Conservation (phyloP, 129 eudicot species). For the Centaurea solstitialis region DNA sequence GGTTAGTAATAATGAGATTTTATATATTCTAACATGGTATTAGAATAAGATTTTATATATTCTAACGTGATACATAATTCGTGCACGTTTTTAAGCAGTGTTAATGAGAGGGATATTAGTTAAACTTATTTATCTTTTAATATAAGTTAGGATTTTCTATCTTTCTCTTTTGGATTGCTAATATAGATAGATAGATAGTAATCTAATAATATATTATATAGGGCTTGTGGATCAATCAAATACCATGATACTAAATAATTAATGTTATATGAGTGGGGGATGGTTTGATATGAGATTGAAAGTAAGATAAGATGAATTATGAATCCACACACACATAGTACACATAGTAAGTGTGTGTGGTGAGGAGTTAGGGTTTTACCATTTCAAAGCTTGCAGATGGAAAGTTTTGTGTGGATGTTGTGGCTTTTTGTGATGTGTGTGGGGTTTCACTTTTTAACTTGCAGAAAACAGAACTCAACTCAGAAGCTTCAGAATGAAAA, state of each 20-base stretch:
- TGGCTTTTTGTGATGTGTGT: slow-evolving; percentile 40
- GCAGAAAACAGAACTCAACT: slow-evolving; percentile 45
- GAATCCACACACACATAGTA: slow-evolving; percentile 20
- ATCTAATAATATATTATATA: no score
- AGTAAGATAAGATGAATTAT: neutral
- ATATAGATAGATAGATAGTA: neutral
- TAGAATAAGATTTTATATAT: no score
- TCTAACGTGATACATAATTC: neutral
- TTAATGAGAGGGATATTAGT: neutral
- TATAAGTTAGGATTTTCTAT: neutral
- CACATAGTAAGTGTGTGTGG: slow-evolving; percentile 31
- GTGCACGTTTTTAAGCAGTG: fast-evolving
- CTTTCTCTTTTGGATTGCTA: neutral
- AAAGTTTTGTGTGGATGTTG: slow-evolving; percentile 47
- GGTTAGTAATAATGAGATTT: neutral
- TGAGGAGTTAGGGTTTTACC: slow-evolving; percentile 24
- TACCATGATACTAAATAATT: neutral
- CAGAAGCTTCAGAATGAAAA: slow-evolving; percentile 43
- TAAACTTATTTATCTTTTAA: neutral
- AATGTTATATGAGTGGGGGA: neutral
- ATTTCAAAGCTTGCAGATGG: slow-evolving; percentile 53
- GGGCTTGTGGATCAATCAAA: neutral
- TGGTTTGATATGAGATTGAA: neutral
- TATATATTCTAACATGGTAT: no score
- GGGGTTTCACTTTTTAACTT: slow-evolving; percentile 45